Conservation (phyloP, 2,329 filamentous ascomycete genomes). For the Microcyclospora tardicrescens region DNA sequence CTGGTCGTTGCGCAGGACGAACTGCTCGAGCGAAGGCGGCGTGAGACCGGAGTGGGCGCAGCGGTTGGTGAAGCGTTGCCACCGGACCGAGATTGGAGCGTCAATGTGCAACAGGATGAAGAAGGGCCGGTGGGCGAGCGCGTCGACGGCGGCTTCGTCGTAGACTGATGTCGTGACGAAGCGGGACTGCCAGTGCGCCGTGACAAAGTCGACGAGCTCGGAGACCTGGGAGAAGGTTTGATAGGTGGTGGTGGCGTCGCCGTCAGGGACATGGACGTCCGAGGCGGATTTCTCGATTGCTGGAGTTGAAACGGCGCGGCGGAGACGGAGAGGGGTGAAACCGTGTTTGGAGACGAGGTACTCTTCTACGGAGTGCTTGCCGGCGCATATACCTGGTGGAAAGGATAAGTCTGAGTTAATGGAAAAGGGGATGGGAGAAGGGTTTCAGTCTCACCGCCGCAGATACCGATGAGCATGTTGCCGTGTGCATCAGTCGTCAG, state of each 20-base stretch:
- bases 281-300: slow-evolving; percentile 30
- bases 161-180: slow-evolving; percentile 81
- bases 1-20: slow-evolving; percentile 52
- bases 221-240: slow-evolving; percentile 47
- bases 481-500: not conserved
- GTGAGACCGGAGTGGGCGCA: slow-evolving; percentile 33
- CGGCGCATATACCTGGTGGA: slow-evolving; percentile 68
- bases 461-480: slow-evolving; percentile 62
- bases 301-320: slow-evolving; percentile 24
- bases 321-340: slow-evolving; percentile 61
- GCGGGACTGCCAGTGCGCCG: slow-evolving; percentile 64
- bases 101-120: slow-evolving; percentile 89
- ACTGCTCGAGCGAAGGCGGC: slow-evolving; percentile 44
- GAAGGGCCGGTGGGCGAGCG: slow-evolving; percentile 68
- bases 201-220: slow-evolving; percentile 71
- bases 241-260: slow-evolving; percentile 3
- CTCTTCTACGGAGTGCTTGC: slow-evolving; percentile 78
- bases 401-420: not conserved
- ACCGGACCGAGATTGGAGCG: slow-evolving; percentile 72
- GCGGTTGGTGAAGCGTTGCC: slow-evolving; percentile 58
- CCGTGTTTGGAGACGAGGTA: slow-evolving; percentile 76
- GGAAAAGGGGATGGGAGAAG: not conserved
- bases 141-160: slow-evolving; percentile 59
- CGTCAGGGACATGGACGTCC: slow-evolving; percentile 23
- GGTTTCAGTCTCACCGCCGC: slow-evolving; percentile 44